Percentiles rank a stretch among this genome's conserved stretches.
These are phyloP conservation scores for Pseudomassariella vexata DNA, from an alignment of 2,329 filamentous ascomycete species.

Conservation along the genomic window DNA sequence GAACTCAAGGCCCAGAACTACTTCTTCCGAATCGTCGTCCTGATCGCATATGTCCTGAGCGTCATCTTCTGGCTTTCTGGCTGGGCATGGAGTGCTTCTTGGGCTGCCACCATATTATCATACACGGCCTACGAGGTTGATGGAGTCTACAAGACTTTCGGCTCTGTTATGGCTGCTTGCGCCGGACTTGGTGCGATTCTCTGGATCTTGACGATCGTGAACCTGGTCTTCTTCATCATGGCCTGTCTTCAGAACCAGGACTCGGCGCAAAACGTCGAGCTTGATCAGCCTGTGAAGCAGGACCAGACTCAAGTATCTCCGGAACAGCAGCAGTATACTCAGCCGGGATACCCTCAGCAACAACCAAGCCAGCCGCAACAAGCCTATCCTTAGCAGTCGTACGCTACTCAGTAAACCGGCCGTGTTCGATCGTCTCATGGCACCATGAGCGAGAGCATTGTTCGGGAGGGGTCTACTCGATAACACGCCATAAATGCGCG, in stretches of 20 bases:
- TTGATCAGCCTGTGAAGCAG: conserved; percentile 14
- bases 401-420: background rate
- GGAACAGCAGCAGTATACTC: background rate
- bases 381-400: background rate
- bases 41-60: conserved; percentile 28
- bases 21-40: conserved; percentile 32
- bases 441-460: background rate
- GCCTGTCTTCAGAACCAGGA: conserved; percentile 21
- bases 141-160: conserved; percentile 16
- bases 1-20: conserved; percentile 28
- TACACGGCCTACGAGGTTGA: conserved; percentile 16
- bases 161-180: conserved; percentile 29
- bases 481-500: background rate
- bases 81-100: conserved; percentile 35
- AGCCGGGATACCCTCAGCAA: background rate
- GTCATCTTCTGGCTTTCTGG: conserved; percentile 38
- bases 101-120: conserved; percentile 22
- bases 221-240: conserved; percentile 31
- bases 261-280: conserved; percentile 19
- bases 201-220: conserved; percentile 33
- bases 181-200: conserved; percentile 34
- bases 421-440: background rate
- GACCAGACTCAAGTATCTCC: background rate
- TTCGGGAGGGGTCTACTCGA: background rate
- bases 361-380: background rate